A percentile compares a stretch with the other conserved stretches of the same genome.
These are phyloP conservation scores for Hymenoscyphus repandus DNA, from an alignment of 2,329 filamentous ascomycete species.

Conservation along the genomic window DNA sequence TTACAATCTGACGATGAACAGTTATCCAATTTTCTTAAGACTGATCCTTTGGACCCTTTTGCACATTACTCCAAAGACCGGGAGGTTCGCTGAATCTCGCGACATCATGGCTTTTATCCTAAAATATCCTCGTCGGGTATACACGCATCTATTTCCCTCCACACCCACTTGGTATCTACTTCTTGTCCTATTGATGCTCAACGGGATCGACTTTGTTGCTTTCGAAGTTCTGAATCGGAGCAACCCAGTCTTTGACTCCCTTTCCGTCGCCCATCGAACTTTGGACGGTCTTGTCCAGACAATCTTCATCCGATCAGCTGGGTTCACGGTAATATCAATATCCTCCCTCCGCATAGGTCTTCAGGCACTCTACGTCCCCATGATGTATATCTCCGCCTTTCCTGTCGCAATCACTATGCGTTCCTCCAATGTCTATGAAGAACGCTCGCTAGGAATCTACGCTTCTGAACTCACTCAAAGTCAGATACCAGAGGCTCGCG, in stretches of 20 bases:
- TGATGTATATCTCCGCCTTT: conserved; percentile 63
- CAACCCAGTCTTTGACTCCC: conserved; percentile 47
- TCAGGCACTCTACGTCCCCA: conserved; percentile 55
- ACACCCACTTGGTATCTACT: conserved; percentile 62
- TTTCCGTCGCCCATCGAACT: conserved; percentile 48
- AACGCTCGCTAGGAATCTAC: conserved; percentile 60
- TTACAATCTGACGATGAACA: neutral
- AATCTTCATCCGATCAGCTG: conserved; percentile 58
- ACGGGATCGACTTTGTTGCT: conserved; percentile 58
- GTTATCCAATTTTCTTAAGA: conserved; percentile 48
- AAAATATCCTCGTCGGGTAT: conserved; percentile 52
- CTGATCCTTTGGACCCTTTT: conserved; percentile 51
- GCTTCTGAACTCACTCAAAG: too few relatives aligned
- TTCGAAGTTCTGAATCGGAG: conserved; percentile 63
- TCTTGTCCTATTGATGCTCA: conserved; percentile 55
- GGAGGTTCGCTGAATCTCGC: neutral
- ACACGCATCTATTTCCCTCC: conserved; percentile 59
- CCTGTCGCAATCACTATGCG: conserved; percentile 60
- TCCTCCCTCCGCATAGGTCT: conserved; percentile 49
- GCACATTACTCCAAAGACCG: conserved; percentile 12
- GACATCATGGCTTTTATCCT: conserved; percentile 40
- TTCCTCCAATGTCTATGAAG: conserved; percentile 68
- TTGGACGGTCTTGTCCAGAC: conserved; percentile 63
- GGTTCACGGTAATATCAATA: conserved; percentile 61
- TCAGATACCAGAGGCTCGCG: too few relatives aligned